Evolutionary conservation across 1,284 basidiomycete genomes (phyloP).

Genomic region (Cystobasidium pallidum): DNA sequence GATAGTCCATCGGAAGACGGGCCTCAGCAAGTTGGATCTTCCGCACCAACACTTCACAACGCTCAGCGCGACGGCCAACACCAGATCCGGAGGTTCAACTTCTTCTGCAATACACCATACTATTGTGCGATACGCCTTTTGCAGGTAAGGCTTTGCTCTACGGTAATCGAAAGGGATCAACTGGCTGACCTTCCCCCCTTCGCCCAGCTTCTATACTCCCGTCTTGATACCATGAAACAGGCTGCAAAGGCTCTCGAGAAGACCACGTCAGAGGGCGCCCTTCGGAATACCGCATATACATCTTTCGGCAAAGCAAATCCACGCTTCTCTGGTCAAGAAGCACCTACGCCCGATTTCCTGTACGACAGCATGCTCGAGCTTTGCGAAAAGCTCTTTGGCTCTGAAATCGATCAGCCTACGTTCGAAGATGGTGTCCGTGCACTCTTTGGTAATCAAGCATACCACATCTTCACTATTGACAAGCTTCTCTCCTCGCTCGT

Average conservation of each 20-base stretch:
- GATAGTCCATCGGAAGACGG: conserved; percentile 1
- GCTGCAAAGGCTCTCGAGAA: conserved; percentile 62
- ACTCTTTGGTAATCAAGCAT: conserved; percentile 93
- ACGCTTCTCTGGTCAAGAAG: conserved; percentile 46
- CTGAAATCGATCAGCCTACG: conserved; percentile 81
- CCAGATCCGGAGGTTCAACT: conserved; percentile 58
- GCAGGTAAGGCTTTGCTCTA: conserved; percentile 65
- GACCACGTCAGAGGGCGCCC: conserved; percentile 24
- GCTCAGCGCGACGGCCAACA: conserved; percentile 55
- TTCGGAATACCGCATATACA: conserved; percentile 33
- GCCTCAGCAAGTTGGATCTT: conserved; percentile 6
- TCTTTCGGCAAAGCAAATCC: conserved; percentile 31
- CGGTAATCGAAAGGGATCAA: conserved; percentile 1
- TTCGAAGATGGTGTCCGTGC: conserved; percentile 95
- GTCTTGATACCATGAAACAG: conserved; percentile 77
- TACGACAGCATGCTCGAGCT: conserved; percentile 88
- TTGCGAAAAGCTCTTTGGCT: conserved; percentile 92
- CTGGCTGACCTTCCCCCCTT: conserved; percentile 31
- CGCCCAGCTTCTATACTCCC: conserved; percentile 76
- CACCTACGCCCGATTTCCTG: conserved; percentile 59
- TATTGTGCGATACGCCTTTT: conserved; percentile 85
- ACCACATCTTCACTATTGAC: conserved; percentile 60
- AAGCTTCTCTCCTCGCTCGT: conserved; percentile 54
- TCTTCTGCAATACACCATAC: conserved; percentile 91
- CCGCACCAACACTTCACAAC: conserved; percentile 43